Base-by-base conservation (phyloP, 805 yeast genomes). In the Wickerhamiella cacticola region DNA sequence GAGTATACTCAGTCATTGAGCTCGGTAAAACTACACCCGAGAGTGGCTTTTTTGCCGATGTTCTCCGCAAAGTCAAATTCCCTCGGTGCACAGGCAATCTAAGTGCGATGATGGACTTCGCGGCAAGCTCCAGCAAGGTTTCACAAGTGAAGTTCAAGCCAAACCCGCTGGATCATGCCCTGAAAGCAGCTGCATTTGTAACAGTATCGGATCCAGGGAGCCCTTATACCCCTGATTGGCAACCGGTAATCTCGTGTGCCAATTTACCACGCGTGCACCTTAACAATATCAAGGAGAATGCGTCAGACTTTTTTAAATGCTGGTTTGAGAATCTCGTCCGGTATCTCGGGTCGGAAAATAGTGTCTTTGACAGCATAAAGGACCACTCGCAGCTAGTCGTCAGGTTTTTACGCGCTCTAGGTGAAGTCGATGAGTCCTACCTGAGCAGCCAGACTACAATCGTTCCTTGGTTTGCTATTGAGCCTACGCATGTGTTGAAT, bases 141-240 rank as follows among this genome's bases (percentile, higher is more conserved):
- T 5, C 3, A 9, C 8, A 4, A 23, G 28, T 19, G 12, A n/a
- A 15, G 19, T 22, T 15, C 13, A 9, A 21, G 3, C 15, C n/a
- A 5, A 12, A 9, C 21, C 42, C 42, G 3, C 13, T 23, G 8
- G 13, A 23, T 23, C 29, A 39, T 39, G 42, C 29, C 7, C 29
- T 39, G 13, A 23, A 5, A 23, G 23, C 42, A 3, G 42, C 42
- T 23, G 42, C 42, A 7, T 15, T 39, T 23, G 29, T 21, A 5
- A n/a, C 42, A 23, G 42, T 39, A 15, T 39, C 42, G 3, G 42
- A 39, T n/a, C 42, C 42, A 8, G 42, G 42, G 15, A 23, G 29
- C 19, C 29, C 42, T 12, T 23, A 23, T 16, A 6, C 12, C 7
- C 29, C 13, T 3, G 29, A 39, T 19, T 39, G 42, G 42, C 28